Base-by-base conservation (phyloP, 2,329 filamentous ascomycete genomes). In the Pezicula neosporulosa region DNA sequence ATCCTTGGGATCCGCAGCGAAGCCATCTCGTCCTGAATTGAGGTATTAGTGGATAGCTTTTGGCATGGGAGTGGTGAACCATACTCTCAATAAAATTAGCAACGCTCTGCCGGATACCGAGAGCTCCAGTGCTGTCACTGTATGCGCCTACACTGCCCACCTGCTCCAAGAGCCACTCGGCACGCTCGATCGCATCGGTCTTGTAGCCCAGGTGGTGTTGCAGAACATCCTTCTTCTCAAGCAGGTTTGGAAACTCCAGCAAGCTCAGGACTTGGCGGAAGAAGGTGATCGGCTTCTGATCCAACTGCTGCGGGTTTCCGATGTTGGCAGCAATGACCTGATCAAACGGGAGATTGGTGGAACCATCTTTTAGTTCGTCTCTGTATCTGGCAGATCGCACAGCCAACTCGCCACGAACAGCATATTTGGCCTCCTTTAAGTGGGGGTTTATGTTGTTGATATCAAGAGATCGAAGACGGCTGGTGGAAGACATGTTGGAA, bases 221-320 rank as follows among this genome's bases (percentile, higher is more conserved):
- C 57, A 97, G 75, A n/a, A 87, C 85, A 59, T 93, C 82, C 69
- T 90, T 84, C 63, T 95, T 86, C 66, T 96, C 81, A 54, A 99
- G 78, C 33, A 99, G 77, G 51, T 77, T 70, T 1, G 94, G 94
- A 76, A 97, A 92, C 78, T 99, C 94, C 53, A 97, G 73, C 56
- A 99, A 72, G 73, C 90, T 96, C 65, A 94, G 81, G 27, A 99
- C 94, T 75, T 99, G 93, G 62, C 94, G 86, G 83, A 99, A 97
- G 80, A 97, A 99, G 61, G 94, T 99, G 65, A 99, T 93, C 65
- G 94, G 94, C 79, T 97, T 95, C 80, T 99, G 94, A 74, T 97
- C 94, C 57, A 99, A 84, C 75, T 99, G 94, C 74, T 99, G 94
- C 4, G 94, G 94, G 77, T 99, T 99, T 67, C 94, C 94, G 66